These are phyloP conservation scores for Sugiyamaella paludigena DNA, from an alignment of 1,139 yeast genomes.

Conservation along the genomic window DNA sequence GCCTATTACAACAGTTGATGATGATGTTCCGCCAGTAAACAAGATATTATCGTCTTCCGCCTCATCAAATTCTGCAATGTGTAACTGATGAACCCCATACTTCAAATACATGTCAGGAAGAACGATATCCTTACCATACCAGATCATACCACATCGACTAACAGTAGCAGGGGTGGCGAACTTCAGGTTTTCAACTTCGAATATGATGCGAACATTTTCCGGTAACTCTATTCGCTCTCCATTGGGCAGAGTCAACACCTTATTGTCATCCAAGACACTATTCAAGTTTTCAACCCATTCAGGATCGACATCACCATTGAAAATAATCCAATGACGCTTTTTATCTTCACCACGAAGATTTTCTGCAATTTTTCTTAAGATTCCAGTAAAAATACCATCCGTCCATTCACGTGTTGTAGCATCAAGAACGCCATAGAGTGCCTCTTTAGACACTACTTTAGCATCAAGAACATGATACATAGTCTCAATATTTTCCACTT, in stretches of 20 bases:
- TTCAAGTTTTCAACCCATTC: constrained; percentile 91
- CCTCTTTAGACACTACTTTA: constrained; percentile 65
- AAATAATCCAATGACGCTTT: constrained; percentile 71
- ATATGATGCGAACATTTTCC: constrained; percentile 58
- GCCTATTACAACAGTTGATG: neutral
- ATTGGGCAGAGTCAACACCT: constrained; percentile 74
- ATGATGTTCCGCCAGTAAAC: constrained; percentile 16
- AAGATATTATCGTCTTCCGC: constrained; percentile 31
- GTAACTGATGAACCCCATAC: constrained; percentile 4
- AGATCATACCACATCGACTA: constrained; percentile 88
- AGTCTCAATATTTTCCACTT: constrained; percentile 41
- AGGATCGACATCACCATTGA: constrained; percentile 95
- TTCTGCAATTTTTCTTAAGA: constrained; percentile 58
- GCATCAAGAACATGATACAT: constrained; percentile 60
- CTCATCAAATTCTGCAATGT: constrained; percentile 21
- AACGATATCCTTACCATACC: constrained; percentile 52
- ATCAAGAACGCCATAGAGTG: constrained; percentile 70
- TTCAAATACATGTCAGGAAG: constrained; percentile 29
- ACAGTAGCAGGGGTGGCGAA: constrained; percentile 88
- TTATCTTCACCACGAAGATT: constrained; percentile 58
- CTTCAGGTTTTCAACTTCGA: constrained; percentile 69
- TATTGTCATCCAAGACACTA: constrained; percentile 88
- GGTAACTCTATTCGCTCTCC: constrained; percentile 82
- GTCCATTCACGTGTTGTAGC: constrained; percentile 84
- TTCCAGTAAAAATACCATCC: constrained; percentile 78